A percentile compares a stretch with the other conserved stretches of the same genome.
phyloP scores from a whole-genome alignment of 2,329 filamentous ascomycete species.

The Zopfia rhizophila region DNA sequence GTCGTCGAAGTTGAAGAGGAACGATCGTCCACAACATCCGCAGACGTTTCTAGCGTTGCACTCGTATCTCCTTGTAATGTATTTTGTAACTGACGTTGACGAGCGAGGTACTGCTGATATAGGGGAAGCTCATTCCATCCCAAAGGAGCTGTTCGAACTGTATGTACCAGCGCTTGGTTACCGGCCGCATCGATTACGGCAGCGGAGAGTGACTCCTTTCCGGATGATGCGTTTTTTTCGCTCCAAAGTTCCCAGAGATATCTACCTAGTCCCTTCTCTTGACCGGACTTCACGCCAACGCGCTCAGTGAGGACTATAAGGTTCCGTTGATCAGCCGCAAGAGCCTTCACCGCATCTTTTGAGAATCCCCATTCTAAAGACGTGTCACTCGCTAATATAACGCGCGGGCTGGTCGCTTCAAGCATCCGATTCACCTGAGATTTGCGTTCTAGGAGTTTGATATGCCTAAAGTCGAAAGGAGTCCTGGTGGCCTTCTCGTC shows the following conservation, averaged over 20 bases:
- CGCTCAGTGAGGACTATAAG: constrained; percentile 88
- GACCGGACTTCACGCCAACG: constrained; percentile 56
- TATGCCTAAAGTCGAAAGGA: constrained; percentile 89
- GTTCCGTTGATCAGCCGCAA: constrained; percentile 82
- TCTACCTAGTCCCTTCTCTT: constrained; percentile 66
- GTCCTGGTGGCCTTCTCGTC: constrained; percentile 66
- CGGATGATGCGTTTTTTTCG: constrained; percentile 31
- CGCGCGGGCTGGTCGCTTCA: constrained; percentile 65
- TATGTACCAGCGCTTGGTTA: constrained; percentile 39
- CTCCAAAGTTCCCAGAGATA: constrained; percentile 74
- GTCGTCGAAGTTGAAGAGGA: constrained; percentile 87
- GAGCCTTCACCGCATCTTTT: constrained; percentile 76
- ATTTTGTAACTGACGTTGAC: constrained; percentile 85
- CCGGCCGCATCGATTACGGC: constrained; percentile 74
- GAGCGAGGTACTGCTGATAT: constrained; percentile 93
- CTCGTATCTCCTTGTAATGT: constrained; percentile 75
- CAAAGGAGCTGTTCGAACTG: constrained; percentile 68
- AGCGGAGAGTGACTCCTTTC: constrained; percentile 50
- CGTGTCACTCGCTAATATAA: constrained; percentile 90
- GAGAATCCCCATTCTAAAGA: constrained; percentile 97
- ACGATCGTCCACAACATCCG: constrained; percentile 82
- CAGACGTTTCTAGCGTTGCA: constrained; percentile 73
- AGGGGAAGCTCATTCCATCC: constrained; percentile 79
- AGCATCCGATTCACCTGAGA: constrained; percentile 80
- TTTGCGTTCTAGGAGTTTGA: constrained; percentile 84